A percentile compares a stretch with the other conserved stretches of the same genome.
Evolutionary conservation across 2,329 filamentous ascomycete species (phyloP).

Genomic region (Ceratocystis colombiana): DNA sequence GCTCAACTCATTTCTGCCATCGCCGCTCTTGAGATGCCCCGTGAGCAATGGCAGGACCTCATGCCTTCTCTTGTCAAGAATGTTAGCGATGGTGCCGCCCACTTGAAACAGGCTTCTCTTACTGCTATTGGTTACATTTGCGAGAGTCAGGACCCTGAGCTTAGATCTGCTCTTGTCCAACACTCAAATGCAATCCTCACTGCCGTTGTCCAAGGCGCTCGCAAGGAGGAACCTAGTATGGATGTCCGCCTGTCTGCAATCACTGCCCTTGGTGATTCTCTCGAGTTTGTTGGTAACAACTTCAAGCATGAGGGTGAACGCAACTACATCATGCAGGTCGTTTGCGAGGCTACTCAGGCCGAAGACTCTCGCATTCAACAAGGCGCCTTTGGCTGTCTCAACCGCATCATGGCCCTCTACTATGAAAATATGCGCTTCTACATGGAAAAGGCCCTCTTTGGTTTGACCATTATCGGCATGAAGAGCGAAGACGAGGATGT

Average conservation of each 20-base stretch:
- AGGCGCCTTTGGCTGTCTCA: constrained; percentile 90
- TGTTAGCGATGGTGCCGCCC: constrained; percentile 73
- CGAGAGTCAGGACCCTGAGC: constrained; percentile 82
- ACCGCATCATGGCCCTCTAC: constrained; percentile 97
- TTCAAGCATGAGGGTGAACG: constrained; percentile 98
- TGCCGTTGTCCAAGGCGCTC: constrained; percentile 90
- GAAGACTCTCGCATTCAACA: constrained; percentile 85
- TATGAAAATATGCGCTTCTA: constrained; percentile 99
- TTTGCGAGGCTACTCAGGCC: constrained; percentile 96
- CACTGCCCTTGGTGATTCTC: constrained; percentile 84
- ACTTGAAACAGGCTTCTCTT: constrained; percentile 88
- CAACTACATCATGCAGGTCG: constrained; percentile 99
- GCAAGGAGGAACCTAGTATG: constrained; percentile 85
- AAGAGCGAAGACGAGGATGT: constrained; percentile 97
- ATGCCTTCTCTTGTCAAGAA: constrained; percentile 85
- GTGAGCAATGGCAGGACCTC: constrained; percentile 85
- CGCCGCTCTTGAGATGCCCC: constrained; percentile 86
- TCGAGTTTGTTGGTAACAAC: constrained; percentile 96
- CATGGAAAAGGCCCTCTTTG: constrained; percentile 99
- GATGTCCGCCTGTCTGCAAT: constrained; percentile 92
- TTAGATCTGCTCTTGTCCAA: constrained; percentile 66
- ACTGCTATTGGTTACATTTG: constrained; percentile 98
- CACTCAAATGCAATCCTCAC: constrained; percentile 98
- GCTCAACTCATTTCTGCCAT: constrained; percentile 94
- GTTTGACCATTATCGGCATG: constrained; percentile 95